Percentiles rank a stretch among this genome's conserved stretches.
Conservation (phyloP, 768 basidiomycete species). For the Leccinum arenicola region DNA sequence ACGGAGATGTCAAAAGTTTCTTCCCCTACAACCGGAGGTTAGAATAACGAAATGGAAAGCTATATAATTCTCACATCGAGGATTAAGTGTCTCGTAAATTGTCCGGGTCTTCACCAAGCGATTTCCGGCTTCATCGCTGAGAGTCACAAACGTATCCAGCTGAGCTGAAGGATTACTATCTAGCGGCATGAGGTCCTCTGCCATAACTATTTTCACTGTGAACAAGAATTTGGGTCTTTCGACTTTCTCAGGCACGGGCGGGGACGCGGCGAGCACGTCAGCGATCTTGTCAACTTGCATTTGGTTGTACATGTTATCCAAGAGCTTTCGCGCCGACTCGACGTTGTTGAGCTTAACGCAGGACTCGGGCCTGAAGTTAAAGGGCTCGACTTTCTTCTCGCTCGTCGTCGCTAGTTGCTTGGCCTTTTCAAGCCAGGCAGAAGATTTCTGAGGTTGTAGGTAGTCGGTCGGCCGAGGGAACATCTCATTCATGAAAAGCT, state of each 20-base stretch:
- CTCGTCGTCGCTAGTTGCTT: constrained; percentile 69
- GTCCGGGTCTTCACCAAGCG: constrained; percentile 93
- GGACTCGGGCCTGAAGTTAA: constrained; percentile 90
- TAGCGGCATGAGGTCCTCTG: constrained; percentile 79
- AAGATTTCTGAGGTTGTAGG: constrained; percentile 80
- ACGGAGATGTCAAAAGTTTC: constrained; percentile 96
- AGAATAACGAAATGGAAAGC: constrained; percentile 4
- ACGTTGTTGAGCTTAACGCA: constrained; percentile 99
- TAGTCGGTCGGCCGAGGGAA: constrained; percentile 80
- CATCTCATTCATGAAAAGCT: constrained; percentile 94
- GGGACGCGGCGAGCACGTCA: constrained; percentile 54
- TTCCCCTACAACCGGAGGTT: constrained; percentile 64
- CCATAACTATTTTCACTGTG: constrained; percentile 89
- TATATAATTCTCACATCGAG: constrained; percentile 67
- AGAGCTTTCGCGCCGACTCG: constrained; percentile 82
- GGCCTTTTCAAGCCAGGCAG: constrained; percentile 86
- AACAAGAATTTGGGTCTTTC: constrained; percentile 77
- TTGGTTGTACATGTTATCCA: constrained; percentile 93
- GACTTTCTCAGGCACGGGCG: constrained; percentile 70
- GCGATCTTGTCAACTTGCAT: constrained; percentile 87
- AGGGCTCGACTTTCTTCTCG: constrained; percentile 92
- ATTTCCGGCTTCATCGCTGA: constrained; percentile 89
- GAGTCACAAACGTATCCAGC: constrained; percentile 89
- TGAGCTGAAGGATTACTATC: constrained; percentile 77
- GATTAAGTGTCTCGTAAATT: constrained; percentile 85